Percentiles rank a stretch among this genome's conserved stretches.
phyloP scores from a whole-genome alignment of 257 asterid genomes.

The Sherardia arvensis region DNA sequence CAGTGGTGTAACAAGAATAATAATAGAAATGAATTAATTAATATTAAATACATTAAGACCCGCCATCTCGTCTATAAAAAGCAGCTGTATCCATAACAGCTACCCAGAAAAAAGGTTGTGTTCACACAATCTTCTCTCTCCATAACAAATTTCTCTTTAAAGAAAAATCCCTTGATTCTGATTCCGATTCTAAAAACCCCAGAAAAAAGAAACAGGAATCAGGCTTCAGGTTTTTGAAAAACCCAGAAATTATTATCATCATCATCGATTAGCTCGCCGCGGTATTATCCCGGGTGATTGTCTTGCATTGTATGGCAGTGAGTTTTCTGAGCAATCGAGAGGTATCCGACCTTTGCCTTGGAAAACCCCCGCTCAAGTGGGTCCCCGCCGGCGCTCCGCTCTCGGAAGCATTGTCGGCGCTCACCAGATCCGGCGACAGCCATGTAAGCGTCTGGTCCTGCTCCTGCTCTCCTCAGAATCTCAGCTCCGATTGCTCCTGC shows the following conservation, averaged over 20 bases:
- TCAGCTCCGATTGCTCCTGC: conserved; percentile 26
- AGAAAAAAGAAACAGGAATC: background rate
- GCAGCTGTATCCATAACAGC: background rate
- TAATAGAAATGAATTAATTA: too few species aligned
- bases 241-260: background rate
- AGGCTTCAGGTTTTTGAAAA: background rate
- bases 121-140: background rate
- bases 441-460: conserved; percentile 64
- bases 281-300: background rate
- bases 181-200: background rate
- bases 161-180: background rate
- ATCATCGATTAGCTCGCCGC: too few species aligned
- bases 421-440: conserved; percentile 39
- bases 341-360: conserved; percentile 69
- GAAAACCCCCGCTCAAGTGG: conserved; percentile 65
- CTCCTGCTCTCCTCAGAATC: background rate
- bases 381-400: conserved; percentile 35
- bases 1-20: too few species aligned
- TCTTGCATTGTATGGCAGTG: conserved; percentile 63
- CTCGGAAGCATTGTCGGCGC: conserved; percentile 39
- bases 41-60: background rate
- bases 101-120: background rate
- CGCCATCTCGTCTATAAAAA: background rate
- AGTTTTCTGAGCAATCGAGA: conserved; percentile 46
- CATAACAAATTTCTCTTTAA: background rate